phyloP scores from a whole-genome alignment of 768 basidiomycete species.

The Lactarius akahatsu region DNA sequence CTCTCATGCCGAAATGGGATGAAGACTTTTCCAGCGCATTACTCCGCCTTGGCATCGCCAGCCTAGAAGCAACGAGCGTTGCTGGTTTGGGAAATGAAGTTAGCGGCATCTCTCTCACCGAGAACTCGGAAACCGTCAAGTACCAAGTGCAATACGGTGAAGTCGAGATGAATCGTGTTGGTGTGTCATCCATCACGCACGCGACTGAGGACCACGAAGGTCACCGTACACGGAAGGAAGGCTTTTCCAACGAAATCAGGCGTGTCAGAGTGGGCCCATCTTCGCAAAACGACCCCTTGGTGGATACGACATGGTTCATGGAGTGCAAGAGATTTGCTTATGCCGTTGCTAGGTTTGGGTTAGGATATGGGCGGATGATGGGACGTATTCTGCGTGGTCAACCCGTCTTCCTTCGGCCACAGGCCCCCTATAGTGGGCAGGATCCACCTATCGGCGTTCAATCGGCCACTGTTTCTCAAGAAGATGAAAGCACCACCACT shows the following conservation, averaged over 20 bases:
- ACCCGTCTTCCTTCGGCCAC: slow-evolving; percentile 12
- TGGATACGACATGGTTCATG: slow-evolving; percentile 43
- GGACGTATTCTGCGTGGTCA: slow-evolving; percentile 25
- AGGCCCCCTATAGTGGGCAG: not conserved
- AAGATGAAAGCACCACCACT: slow-evolving; percentile 28
- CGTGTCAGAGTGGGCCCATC: slow-evolving; percentile 39
- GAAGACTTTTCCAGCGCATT: slow-evolving; percentile 74
- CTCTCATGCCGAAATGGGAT: slow-evolving; percentile 53
- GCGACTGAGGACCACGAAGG: slow-evolving; percentile 33
- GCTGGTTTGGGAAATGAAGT: slow-evolving; percentile 76
- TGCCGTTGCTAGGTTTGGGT: slow-evolving; percentile 19
- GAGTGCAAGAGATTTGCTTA: slow-evolving; percentile 35
- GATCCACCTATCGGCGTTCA: not conserved
- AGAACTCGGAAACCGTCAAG: slow-evolving; percentile 26
- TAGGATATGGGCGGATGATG: slow-evolving; percentile 18
- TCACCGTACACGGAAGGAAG: slow-evolving; percentile 35
- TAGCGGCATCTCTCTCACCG: slow-evolving; percentile 44
- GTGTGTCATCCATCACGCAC: slow-evolving; percentile 42
- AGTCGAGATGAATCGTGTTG: slow-evolving; percentile 43
- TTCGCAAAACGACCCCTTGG: slow-evolving; percentile 41
- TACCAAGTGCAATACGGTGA: slow-evolving; percentile 35
- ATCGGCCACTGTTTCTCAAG: not conserved
- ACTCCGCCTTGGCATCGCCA: slow-evolving; percentile 70
- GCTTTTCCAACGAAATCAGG: slow-evolving; percentile 54
- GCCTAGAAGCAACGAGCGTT: slow-evolving; percentile 70